A percentile compares a stretch with the other conserved stretches of the same genome.
Conservation (phyloP, 768 basidiomycete species). For the Solioccasus polychromus region DNA sequence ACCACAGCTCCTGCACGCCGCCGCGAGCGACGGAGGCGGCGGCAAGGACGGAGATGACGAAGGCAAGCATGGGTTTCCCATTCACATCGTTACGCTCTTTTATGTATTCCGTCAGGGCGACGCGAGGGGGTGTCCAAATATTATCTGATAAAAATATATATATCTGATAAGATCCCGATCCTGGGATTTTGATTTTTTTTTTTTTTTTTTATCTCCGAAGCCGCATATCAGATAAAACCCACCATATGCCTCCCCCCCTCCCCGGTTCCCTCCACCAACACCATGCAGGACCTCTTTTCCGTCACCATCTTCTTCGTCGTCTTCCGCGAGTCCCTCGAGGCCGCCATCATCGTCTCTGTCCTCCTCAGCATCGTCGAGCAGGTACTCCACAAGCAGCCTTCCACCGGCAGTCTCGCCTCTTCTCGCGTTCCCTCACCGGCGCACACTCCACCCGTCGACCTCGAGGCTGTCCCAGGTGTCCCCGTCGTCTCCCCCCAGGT, state of each 20-base stretch:
- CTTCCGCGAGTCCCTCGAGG: constrained; percentile 92
- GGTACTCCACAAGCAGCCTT: constrained; percentile 45
- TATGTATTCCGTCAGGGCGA: too few species aligned
- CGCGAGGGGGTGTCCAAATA: neutral
- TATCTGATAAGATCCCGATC: neutral
- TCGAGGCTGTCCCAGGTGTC: constrained; percentile 28
- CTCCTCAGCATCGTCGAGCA: constrained; percentile 91
- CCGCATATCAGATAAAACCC: constrained; percentile 4
- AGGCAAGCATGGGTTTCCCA: constrained; percentile 3
- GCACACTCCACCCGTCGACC: neutral
- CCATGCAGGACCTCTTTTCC: constrained; percentile 63
- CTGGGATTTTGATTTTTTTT: too few species aligned
- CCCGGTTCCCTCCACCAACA: neutral
- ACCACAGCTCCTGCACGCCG: constrained; percentile 76
- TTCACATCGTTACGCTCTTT: too few species aligned
- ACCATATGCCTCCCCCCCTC: neutral
- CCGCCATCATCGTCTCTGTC: constrained; percentile 88
- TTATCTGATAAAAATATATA: neutral
- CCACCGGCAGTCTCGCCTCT: too few species aligned
- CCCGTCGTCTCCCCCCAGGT: constrained; percentile 40
- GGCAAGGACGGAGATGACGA: constrained; percentile 14
- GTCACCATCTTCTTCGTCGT: constrained; percentile 96
- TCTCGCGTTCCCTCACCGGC: neutral
- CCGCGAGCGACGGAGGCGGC: constrained; percentile 45
- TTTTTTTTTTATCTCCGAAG: too few species aligned